Conservation (phyloP, 164 flowering plant genomes). For the Buxus sempervirens region DNA sequence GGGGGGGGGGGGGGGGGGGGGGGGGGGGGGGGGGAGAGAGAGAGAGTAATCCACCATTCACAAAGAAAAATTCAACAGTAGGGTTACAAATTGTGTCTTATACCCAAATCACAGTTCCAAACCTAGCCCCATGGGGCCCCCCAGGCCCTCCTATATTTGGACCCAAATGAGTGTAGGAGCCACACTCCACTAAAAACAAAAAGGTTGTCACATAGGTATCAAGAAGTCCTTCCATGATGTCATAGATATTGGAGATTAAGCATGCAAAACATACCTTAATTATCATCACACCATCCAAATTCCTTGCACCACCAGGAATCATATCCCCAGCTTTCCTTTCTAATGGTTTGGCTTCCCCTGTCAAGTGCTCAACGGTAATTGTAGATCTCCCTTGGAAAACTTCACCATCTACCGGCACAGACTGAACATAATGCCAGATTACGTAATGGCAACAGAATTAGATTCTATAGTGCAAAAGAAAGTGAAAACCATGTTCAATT, state of each 20-base stretch:
- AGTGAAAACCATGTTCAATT: neutral
- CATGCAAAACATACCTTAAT: conserved; percentile 55
- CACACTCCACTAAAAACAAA: too few relatives aligned
- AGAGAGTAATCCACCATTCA: too few relatives aligned
- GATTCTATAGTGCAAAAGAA: neutral
- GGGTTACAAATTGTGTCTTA: too few relatives aligned
- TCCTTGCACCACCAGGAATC: conserved; percentile 97
- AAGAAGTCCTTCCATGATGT: too few relatives aligned
- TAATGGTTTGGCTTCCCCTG: conserved; percentile 95
- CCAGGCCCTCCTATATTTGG: too few relatives aligned
- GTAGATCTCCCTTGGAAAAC: conserved; percentile 88
- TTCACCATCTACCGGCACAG: conserved; percentile 94
- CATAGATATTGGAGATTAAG: neutral
- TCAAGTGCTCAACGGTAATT: conserved; percentile 88
- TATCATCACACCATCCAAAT: conserved; percentile 92
- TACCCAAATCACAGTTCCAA: too few relatives aligned
- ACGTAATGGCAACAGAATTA: conserved; percentile 10
- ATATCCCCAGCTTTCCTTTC: conserved; percentile 75
- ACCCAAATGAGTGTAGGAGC: too few relatives aligned
- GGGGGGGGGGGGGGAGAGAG: too few relatives aligned
- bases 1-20: too few relatives aligned
- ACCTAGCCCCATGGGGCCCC: too few relatives aligned
- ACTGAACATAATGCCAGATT: conserved; percentile 47
- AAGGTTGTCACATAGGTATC: too few relatives aligned
- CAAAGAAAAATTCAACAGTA: too few relatives aligned